phyloP scores from a whole-genome alignment of 202 grass and related monocot genomes.

The Panicum hallii region DNA sequence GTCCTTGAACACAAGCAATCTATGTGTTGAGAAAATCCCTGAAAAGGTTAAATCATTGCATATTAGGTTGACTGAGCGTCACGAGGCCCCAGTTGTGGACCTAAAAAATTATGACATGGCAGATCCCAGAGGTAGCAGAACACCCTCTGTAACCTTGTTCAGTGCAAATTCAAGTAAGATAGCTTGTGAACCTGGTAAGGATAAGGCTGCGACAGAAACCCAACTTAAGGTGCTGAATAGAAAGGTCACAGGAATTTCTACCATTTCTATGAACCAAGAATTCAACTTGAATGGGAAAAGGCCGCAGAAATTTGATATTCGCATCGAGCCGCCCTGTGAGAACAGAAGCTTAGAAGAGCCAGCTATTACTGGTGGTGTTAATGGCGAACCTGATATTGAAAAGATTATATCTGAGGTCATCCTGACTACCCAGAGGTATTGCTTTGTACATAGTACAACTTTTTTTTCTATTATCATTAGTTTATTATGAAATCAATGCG shows the following conservation, averaged over 20 bases:
- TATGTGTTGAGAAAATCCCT: constrained; percentile 18
- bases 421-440: constrained; percentile 56
- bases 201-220: constrained; percentile 19
- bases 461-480: constrained; percentile 26
- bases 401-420: constrained; percentile 58
- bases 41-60: background rate
- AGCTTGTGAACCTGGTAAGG: background rate
- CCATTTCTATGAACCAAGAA: constrained; percentile 19
- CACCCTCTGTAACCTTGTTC: constrained; percentile 5
- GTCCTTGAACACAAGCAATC: constrained; percentile 9
- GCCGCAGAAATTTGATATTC: constrained; percentile 39
- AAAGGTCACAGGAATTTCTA: constrained; percentile 40
- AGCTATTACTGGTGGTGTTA: constrained; percentile 24
- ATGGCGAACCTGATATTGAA: constrained; percentile 43
- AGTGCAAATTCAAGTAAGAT: constrained; percentile 31
- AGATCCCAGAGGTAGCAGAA: constrained; percentile 27
- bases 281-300: constrained; percentile 16
- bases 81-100: constrained; percentile 26
- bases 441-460: constrained; percentile 24
- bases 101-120: background rate
- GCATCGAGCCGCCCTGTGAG: background rate
- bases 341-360: constrained; percentile 24
- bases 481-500: background rate
- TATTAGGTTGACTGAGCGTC: background rate
- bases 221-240: constrained; percentile 34